Conservation (phyloP, 1,284 basidiomycete species). For the Jaminaea rosea region DNA sequence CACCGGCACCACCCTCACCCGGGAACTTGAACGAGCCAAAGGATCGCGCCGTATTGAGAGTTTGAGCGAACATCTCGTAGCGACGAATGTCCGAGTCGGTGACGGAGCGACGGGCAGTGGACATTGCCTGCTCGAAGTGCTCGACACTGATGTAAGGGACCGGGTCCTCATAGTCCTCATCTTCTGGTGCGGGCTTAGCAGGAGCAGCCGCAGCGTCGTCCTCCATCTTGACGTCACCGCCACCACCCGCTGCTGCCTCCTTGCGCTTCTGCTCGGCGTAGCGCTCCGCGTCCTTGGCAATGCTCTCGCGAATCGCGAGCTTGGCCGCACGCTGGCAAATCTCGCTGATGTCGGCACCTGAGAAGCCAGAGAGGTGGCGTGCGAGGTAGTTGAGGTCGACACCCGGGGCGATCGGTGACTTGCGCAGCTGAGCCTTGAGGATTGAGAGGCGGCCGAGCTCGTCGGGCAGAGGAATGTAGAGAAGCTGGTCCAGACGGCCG, state of each 20-base stretch:
- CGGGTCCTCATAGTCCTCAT: conserved; percentile 74
- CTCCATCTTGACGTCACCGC: conserved; percentile 55
- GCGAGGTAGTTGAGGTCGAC: conserved; percentile 82
- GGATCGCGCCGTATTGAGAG: conserved; percentile 37
- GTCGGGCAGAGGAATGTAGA: conserved; percentile 62
- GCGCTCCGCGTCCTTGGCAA: conserved; percentile 78
- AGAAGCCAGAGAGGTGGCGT: conserved; percentile 93
- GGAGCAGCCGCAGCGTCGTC: conserved; percentile 53
- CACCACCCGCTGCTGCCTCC: conserved; percentile 14
- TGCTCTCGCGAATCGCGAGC: conserved; percentile 86
- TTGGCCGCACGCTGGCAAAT: conserved; percentile 98
- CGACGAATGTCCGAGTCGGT: conserved; percentile 74
- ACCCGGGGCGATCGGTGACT: conserved; percentile 75
- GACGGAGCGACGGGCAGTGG: conserved; percentile 54
- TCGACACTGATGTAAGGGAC: conserved; percentile 79
- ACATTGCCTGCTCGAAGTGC: conserved; percentile 93
- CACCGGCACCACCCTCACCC: conserved; percentile 56
- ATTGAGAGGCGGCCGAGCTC: conserved; percentile 84
- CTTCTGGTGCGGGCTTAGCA: conserved; percentile 54
- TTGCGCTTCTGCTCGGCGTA: conserved; percentile 56
- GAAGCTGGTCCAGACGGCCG: conserved; percentile 76
- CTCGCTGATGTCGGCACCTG: conserved; percentile 97
- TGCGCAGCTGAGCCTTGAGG: conserved; percentile 80
- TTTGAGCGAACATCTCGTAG: conserved; percentile 53
- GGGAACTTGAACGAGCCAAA: conserved; percentile 94